Evolutionary conservation across 768 basidiomycete genomes (phyloP).

Genomic region (Boletus barrowsii): DNA sequence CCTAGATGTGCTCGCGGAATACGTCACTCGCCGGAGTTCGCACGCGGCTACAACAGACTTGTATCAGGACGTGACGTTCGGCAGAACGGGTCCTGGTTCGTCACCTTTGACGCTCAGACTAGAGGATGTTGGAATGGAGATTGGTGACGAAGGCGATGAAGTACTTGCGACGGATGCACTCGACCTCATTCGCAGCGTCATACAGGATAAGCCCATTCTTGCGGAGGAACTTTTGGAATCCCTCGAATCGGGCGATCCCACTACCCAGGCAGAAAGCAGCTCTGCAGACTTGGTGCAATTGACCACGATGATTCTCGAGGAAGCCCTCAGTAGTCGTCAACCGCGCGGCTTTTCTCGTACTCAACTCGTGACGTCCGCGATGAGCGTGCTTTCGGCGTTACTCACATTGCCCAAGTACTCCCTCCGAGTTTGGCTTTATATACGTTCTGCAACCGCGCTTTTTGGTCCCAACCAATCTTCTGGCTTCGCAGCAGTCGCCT

Average conservation of each 20-base stretch:
- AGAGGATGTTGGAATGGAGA: constrained; percentile 72
- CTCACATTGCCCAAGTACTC: constrained; percentile 72
- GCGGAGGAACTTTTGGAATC: constrained; percentile 65
- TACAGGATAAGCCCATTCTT: constrained; percentile 65
- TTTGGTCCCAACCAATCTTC: constrained; percentile 61
- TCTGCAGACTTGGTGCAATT: constrained; percentile 76
- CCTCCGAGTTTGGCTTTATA: constrained; percentile 84
- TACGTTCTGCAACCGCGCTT: constrained; percentile 73
- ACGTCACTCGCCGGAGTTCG: constrained; percentile 57
- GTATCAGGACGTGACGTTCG: constrained; percentile 55
- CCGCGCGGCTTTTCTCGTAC: constrained; percentile 46
- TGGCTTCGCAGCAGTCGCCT: constrained; percentile 60
- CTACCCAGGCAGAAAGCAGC: constrained; percentile 46
- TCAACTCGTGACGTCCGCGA: constrained; percentile 71
- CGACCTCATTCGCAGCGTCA: constrained; percentile 74
- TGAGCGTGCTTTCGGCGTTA: constrained; percentile 78
- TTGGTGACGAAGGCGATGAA: constrained; percentile 60
- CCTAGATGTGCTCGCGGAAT: constrained; percentile 77
- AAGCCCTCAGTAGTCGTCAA: constrained; percentile 57
- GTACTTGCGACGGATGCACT: constrained; percentile 66
- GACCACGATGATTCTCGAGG: constrained; percentile 78
- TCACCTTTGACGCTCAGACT: constrained; percentile 47
- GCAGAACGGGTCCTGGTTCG: constrained; percentile 37
- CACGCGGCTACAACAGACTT: constrained; percentile 37
- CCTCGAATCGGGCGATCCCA: constrained; percentile 42